These are phyloP conservation scores for Neospermospora avenae DNA, from an alignment of 2,329 filamentous ascomycete genomes.

Conservation along the genomic window DNA sequence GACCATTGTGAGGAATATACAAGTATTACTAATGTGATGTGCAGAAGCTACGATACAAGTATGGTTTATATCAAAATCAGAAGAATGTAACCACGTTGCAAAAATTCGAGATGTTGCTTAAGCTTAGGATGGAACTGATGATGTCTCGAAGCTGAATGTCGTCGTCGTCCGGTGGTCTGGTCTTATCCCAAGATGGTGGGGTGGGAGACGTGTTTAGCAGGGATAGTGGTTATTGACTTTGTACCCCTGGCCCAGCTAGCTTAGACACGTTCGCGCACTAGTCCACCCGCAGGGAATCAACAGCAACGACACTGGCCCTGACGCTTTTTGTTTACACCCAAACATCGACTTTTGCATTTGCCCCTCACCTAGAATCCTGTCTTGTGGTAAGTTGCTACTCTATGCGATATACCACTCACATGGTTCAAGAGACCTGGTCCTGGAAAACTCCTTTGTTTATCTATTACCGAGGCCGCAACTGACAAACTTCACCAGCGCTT, in stretches of 20 bases:
- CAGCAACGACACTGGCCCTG: neutral
- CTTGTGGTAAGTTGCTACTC: slow-evolving; percentile 5
- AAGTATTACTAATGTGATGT: too few relatives aligned
- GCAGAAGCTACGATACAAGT: too few relatives aligned
- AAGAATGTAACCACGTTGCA: too few relatives aligned
- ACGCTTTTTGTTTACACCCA: slow-evolving; percentile 14
- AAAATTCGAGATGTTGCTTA: too few relatives aligned
- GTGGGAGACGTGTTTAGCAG: neutral
- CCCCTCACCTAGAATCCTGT: neutral
- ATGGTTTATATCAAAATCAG: too few relatives aligned
- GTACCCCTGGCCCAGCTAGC: neutral
- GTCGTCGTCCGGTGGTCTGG: neutral
- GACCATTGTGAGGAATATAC: neutral
- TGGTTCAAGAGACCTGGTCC: neutral
- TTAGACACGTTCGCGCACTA: slow-evolving; percentile 13
- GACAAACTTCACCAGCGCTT: neutral
- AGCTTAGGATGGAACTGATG: too few relatives aligned
- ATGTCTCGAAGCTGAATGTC: neutral
- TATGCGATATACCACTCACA: neutral
- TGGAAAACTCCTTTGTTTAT: neutral
- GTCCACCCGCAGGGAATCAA: neutral
- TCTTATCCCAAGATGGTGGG: neutral
- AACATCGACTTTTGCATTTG: slow-evolving; percentile 2
- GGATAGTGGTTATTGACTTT: neutral
- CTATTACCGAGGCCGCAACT: neutral